Percentiles rank a stretch among this genome's conserved stretches.
phyloP scores from a whole-genome alignment of 2,329 filamentous ascomycete species.

The Cercospora janseana region DNA sequence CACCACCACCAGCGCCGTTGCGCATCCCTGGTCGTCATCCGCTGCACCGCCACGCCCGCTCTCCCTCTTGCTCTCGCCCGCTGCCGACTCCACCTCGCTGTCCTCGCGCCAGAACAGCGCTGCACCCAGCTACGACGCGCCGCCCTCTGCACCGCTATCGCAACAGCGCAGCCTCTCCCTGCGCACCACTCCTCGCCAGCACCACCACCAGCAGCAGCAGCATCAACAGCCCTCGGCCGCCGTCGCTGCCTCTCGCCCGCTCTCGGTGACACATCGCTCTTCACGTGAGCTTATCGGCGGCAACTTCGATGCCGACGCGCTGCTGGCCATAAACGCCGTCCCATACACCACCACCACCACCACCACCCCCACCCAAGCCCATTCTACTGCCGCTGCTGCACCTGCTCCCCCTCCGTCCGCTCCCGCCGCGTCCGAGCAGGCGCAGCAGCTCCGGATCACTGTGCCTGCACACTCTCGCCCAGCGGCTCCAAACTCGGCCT shows the following conservation, averaged over 20 bases:
- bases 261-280: slow-evolving; percentile 37
- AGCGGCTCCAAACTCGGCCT: slow-evolving; percentile 6
- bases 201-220: slow-evolving; percentile 1
- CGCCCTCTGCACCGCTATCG: neutral
- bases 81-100: neutral
- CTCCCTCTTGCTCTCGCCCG: slow-evolving; percentile 1
- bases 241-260: slow-evolving; percentile 19
- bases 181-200: slow-evolving; percentile 1
- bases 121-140: slow-evolving; percentile 1
- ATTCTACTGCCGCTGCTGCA: slow-evolving; percentile 12
- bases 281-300: slow-evolving; percentile 40
- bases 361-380: slow-evolving; percentile 18
- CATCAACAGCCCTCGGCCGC: slow-evolving; percentile 8
- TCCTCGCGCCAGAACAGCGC: slow-evolving; percentile 3
- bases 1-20: neutral
- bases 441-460: slow-evolving; percentile 15
- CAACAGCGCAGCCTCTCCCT: neutral
- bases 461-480: neutral
- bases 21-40: neutral
- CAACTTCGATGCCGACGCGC: slow-evolving; percentile 42
- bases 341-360: no score
- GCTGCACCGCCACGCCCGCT: neutral
- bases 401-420: slow-evolving; percentile 13
- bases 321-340: slow-evolving; percentile 40
- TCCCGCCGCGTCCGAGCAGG: slow-evolving; percentile 12